These are phyloP conservation scores for Albatrellus ellisii DNA, from an alignment of 768 basidiomycete species.

Conservation along the genomic window DNA sequence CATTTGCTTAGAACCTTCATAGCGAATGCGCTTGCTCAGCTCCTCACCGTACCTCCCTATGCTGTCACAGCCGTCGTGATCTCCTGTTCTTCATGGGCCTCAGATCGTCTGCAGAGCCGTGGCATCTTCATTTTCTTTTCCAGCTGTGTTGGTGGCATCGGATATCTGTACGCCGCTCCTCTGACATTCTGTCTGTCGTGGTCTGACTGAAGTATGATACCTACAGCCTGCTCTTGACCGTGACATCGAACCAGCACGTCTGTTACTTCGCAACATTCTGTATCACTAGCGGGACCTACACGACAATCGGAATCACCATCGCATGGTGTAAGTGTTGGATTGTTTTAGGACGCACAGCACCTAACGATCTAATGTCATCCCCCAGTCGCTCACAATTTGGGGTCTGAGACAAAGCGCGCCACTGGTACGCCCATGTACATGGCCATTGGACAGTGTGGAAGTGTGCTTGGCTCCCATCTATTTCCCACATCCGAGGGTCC, in stretches of 20 bases:
- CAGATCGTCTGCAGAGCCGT: constrained; percentile 55
- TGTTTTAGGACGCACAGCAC: neutral
- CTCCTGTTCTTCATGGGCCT: constrained; percentile 39
- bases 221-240: constrained; percentile 40
- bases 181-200: neutral
- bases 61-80: constrained; percentile 57
- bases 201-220: neutral
- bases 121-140: constrained; percentile 34
- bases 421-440: constrained; percentile 69
- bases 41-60: constrained; percentile 76
- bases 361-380: neutral
- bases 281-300: constrained; percentile 66
- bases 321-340: constrained; percentile 52
- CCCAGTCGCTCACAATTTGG: constrained; percentile 61
- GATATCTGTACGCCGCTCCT: constrained; percentile 41
- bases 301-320: constrained; percentile 58
- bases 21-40: constrained; percentile 56
- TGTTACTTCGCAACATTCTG: constrained; percentile 72
- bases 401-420: constrained; percentile 67
- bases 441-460: constrained; percentile 70
- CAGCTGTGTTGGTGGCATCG: constrained; percentile 35
- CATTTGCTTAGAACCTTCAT: neutral
- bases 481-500: constrained; percentile 56
- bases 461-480: constrained; percentile 62
- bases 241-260: constrained; percentile 40